Conservation (phyloP, 192 early-diverging fungal species). For the Backusella morwellensis region DNA sequence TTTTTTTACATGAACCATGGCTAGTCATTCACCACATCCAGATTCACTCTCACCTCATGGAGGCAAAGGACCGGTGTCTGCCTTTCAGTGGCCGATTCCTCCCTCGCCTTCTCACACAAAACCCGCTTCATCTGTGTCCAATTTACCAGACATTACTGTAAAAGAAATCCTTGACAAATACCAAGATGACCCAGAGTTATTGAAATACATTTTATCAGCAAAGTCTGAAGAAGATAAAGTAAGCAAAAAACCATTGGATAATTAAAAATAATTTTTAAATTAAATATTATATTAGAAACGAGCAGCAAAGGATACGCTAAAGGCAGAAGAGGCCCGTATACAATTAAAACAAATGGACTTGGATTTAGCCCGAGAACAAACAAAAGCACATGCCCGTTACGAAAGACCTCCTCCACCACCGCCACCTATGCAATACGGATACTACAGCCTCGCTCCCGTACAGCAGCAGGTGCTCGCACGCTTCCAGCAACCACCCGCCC, state of each 20-base stretch:
- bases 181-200: slow-evolving; percentile 17
- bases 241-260: not conserved
- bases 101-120: not conserved
- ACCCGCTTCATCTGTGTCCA: not conserved
- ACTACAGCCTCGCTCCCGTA: slow-evolving; percentile 16
- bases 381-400: not conserved
- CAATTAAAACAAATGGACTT: slow-evolving; percentile 26
- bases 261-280: not conserved
- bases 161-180: slow-evolving; percentile 16
- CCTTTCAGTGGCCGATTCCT: slow-evolving; percentile 23
- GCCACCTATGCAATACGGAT: not conserved
- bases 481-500: slow-evolving; percentile 7
- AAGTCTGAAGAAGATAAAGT: slow-evolving; percentile 19
- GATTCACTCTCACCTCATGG: not conserved
- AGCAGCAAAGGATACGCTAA: slow-evolving; percentile 20
- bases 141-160: not conserved
- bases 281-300: slow-evolving; percentile 18
- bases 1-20: not conserved
- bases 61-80: not conserved
- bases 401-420: slow-evolving; percentile 9
- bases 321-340: slow-evolving; percentile 22
- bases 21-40: not conserved
- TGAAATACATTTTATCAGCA: slow-evolving; percentile 18
- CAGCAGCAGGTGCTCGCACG: slow-evolving; percentile 27
- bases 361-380: slow-evolving; percentile 23